Evolutionary conservation across 1,284 basidiomycete species (phyloP).

Genomic region (Ganoderma multipileum): DNA sequence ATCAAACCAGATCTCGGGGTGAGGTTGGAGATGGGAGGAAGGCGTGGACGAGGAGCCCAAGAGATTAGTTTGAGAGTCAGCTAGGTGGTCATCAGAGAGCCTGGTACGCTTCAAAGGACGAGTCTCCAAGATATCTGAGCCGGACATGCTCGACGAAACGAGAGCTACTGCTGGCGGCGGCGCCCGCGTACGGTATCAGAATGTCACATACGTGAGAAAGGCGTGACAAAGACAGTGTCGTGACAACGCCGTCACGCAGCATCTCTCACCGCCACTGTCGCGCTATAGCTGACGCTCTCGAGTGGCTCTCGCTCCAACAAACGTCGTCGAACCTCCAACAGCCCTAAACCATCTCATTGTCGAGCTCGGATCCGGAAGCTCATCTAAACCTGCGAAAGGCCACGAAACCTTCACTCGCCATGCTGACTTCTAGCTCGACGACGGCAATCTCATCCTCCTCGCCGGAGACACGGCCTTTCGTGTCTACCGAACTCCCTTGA

Average conservation of each 20-base stretch:
- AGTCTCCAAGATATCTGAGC: neutral
- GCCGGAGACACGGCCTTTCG: conserved; percentile 11
- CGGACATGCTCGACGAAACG: neutral
- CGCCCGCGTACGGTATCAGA: no score
- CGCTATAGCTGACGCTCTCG: neutral
- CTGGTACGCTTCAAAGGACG: neutral
- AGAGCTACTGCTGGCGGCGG: no score
- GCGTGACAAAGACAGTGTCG: neutral
- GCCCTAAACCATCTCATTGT: neutral
- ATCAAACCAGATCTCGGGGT: conserved; percentile 18
- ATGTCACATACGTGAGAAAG: neutral
- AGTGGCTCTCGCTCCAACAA: neutral
- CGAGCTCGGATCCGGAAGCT: neutral
- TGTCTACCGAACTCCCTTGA: conserved; percentile 22
- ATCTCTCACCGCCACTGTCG: no score
- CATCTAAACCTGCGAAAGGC: neutral
- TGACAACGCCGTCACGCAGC: no score
- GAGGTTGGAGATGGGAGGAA: neutral
- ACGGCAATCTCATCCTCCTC: conserved; percentile 15
- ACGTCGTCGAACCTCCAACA: neutral
- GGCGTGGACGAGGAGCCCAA: neutral
- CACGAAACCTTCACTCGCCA: neutral
- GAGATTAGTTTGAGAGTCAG: neutral
- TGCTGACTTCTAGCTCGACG: conserved; percentile 10
- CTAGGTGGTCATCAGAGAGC: neutral